phyloP scores from a whole-genome alignment of 2,329 filamentous ascomycete species.

The Trichoderma arundinaceum region DNA sequence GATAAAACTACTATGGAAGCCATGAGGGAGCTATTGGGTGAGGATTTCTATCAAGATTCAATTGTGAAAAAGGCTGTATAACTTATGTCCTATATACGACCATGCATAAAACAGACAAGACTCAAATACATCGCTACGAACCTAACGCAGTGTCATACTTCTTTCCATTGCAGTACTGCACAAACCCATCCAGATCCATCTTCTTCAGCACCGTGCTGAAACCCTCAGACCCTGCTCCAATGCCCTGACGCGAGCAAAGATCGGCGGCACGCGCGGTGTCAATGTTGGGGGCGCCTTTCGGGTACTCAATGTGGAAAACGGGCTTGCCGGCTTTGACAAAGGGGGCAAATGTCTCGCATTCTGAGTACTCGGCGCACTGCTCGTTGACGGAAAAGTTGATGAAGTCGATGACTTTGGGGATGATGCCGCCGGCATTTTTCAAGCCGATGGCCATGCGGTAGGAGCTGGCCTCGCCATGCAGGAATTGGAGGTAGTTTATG shows the following conservation, averaged over 20 bases:
- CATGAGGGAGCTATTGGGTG: too few species aligned
- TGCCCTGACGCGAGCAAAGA: slow-evolving; percentile 51
- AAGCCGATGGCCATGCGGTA: slow-evolving; percentile 67
- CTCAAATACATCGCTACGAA: not conserved
- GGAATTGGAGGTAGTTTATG: slow-evolving; percentile 64
- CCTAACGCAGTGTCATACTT: slow-evolving; percentile 38
- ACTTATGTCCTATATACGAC: too few species aligned
- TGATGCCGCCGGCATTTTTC: slow-evolving; percentile 70
- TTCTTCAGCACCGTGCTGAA: slow-evolving; percentile 72
- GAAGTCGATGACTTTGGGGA: slow-evolving; percentile 52
- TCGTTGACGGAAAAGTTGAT: slow-evolving; percentile 74
- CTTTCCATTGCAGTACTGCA: slow-evolving; percentile 58
- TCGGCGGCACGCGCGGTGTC: slow-evolving; percentile 42
- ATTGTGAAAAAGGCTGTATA: too few species aligned
- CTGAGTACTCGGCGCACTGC: slow-evolving; percentile 65
- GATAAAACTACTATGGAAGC: too few species aligned
- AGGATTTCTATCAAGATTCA: too few species aligned
- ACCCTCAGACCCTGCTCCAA: slow-evolving; percentile 49
- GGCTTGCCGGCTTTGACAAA: slow-evolving; percentile 68
- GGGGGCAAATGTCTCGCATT: slow-evolving; percentile 62
- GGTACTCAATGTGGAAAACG: slow-evolving; percentile 77
- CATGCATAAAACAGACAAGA: too few species aligned
- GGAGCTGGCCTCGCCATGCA: slow-evolving; percentile 59
- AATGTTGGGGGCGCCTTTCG: slow-evolving; percentile 53
- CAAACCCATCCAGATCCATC: slow-evolving; percentile 67